Evolutionary conservation across 2,329 filamentous ascomycete species (phyloP).

Genomic region (Hypoxylon sp.): DNA sequence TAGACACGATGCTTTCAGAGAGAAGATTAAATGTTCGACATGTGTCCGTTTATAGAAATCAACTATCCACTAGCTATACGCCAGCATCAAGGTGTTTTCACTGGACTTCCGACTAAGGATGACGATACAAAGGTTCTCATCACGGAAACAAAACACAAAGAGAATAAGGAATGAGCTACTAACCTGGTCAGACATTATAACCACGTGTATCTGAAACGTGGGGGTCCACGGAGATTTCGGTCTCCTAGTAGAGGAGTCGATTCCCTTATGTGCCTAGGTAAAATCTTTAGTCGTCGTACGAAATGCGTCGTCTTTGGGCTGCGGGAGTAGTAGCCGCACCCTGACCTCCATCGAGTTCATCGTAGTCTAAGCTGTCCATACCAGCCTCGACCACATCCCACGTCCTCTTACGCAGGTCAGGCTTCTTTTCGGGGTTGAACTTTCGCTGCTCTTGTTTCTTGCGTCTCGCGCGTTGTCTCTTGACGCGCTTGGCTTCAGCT

Average conservation of each 20-base stretch:
- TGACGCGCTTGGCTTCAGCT: conserved; percentile 51
- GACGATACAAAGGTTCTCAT: conserved; percentile 93
- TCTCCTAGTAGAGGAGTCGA: neutral
- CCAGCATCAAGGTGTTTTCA: conserved; percentile 51
- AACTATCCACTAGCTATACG: conserved; percentile 50
- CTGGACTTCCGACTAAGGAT: conserved; percentile 90
- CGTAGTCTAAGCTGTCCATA: conserved; percentile 73
- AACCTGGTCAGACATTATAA: conserved; percentile 44
- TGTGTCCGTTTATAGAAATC: conserved; percentile 49
- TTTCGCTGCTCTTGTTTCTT: conserved; percentile 58
- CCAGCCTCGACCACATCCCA: conserved; percentile 77
- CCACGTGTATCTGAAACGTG: conserved; percentile 7
- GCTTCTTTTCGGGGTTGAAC: conserved; percentile 65
- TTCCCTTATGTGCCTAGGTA: conserved; percentile 4
- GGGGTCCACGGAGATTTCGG: neutral
- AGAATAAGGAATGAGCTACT: conserved; percentile 35
- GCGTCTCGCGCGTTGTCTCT: conserved; percentile 58
- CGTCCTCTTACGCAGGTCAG: conserved; percentile 75
- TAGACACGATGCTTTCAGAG: conserved; percentile 60
- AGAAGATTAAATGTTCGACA: conserved; percentile 69
- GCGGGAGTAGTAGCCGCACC: conserved; percentile 47
- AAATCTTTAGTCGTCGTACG: conserved; percentile 62
- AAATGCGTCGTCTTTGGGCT: conserved; percentile 62
- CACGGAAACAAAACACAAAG: conserved; percentile 64
- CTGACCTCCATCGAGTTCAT: conserved; percentile 58